phyloP scores from a whole-genome alignment of 2,329 filamentous ascomycete genomes.

The Coniochaeta hoffmannii region DNA sequence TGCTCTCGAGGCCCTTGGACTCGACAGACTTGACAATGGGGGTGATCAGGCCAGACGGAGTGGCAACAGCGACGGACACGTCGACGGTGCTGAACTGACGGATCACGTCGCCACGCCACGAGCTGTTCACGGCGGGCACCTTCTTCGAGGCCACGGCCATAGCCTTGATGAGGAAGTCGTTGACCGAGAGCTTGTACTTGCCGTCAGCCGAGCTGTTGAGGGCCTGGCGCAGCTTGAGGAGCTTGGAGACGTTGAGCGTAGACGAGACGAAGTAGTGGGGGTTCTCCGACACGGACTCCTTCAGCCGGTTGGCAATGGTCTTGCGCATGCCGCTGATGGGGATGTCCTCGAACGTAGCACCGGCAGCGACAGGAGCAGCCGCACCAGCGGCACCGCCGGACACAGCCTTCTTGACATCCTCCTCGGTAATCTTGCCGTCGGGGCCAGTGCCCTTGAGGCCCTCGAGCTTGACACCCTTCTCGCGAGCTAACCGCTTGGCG shows the following conservation, averaged over 20 bases:
- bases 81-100: constrained; percentile 91
- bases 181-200: constrained; percentile 99
- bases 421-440: constrained; percentile 80
- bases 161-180: constrained; percentile 98
- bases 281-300: constrained; percentile 85
- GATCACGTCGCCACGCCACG: constrained; percentile 85
- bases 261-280: constrained; percentile 97
- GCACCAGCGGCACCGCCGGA: constrained; percentile 45
- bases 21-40: constrained; percentile 91
- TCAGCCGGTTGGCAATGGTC: constrained; percentile 87
- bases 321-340: constrained; percentile 93
- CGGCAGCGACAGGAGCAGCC: constrained; percentile 44
- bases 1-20: constrained; percentile 76
- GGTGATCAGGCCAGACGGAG: constrained; percentile 89
- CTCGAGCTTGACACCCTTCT: constrained; percentile 73
- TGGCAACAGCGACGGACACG: constrained; percentile 92
- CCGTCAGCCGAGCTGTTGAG: constrained; percentile 84
- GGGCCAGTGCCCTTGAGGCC: constrained; percentile 81
- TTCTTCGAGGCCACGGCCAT: constrained; percentile 82
- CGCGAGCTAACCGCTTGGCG: constrained; percentile 74
- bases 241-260: constrained; percentile 85
- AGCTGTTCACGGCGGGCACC: constrained; percentile 92
- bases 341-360: constrained; percentile 71
- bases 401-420: constrained; percentile 83
- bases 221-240: constrained; percentile 90